Evolutionary conservation across 208 protist species (phyloP).

Genomic region (Crithidia mellificae): DNA sequence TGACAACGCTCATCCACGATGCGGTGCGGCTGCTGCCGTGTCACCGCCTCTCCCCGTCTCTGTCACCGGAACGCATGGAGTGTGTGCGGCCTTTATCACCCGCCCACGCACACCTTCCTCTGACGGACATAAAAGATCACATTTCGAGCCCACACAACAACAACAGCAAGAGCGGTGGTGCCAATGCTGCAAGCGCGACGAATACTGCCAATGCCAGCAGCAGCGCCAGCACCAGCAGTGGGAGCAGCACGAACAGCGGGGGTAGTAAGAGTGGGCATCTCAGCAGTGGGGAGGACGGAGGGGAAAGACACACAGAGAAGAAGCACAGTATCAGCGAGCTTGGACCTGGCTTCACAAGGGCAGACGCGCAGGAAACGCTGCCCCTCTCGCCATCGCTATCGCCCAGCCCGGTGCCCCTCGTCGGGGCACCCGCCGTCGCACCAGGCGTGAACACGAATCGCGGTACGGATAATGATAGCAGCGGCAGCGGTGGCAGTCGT

Average conservation of each 20-base stretch:
- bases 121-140: neutral
- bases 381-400: constrained; percentile 7
- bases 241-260: neutral
- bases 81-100: constrained; percentile 1
- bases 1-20: constrained; percentile 4
- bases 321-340: constrained; percentile 18
- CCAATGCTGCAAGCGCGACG: too few species aligned
- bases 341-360: constrained; percentile 3
- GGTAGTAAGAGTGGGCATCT: too few species aligned
- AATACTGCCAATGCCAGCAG: neutral
- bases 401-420: constrained; percentile 4
- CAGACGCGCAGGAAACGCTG: constrained; percentile 19
- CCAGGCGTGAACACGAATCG: too few species aligned
- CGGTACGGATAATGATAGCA: too few species aligned
- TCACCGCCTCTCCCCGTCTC: neutral
- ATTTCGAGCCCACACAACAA: too few species aligned
- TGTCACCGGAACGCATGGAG: constrained; percentile 7
- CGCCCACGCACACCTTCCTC: neutral
- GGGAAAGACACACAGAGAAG: constrained; percentile 14
- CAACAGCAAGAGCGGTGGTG: too few species aligned
- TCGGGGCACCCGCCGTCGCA: constrained; percentile 11
- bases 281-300: neutral
- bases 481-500: too few species aligned
- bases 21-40: constrained; percentile 13
- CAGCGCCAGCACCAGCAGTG: neutral